phyloP scores from a whole-genome alignment of 129 eudicot species.

The Glebionis coronaria region DNA sequence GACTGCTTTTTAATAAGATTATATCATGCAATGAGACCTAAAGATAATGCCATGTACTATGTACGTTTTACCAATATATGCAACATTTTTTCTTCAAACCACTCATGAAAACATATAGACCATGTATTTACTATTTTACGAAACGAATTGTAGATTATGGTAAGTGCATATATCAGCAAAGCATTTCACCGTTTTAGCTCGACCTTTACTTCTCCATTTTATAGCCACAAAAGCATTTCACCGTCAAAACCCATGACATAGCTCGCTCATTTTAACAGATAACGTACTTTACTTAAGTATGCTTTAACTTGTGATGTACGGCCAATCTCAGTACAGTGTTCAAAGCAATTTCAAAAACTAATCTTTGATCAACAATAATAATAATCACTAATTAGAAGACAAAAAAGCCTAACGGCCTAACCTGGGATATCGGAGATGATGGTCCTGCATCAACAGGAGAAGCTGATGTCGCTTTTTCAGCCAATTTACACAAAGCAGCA shows the following conservation, averaged over 20 bases:
- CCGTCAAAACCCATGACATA: background rate
- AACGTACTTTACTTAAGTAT: no score
- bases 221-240: no score
- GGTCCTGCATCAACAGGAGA: slow-evolving; percentile 86
- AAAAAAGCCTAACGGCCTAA: slow-evolving; percentile 14
- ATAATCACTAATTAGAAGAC: background rate
- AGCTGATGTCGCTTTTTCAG: slow-evolving; percentile 59
- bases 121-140: no score
- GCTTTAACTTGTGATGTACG: background rate
- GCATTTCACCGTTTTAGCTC: no score
- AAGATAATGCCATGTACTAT: background rate
- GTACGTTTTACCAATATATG: background rate
- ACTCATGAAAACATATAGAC: no score
- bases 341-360: background rate
- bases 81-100: no score
- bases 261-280: background rate
- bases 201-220: no score
- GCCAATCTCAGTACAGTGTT: background rate
- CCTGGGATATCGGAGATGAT: slow-evolving; percentile 88
- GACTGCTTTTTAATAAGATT: background rate
- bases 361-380: no score
- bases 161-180: no score
- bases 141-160: no score
- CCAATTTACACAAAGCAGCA: slow-evolving; percentile 69
- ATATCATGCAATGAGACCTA: slow-evolving; percentile 23